These are phyloP conservation scores for Calonectria hawksworthii DNA, from an alignment of 2,329 filamentous ascomycete genomes.

Conservation along the genomic window DNA sequence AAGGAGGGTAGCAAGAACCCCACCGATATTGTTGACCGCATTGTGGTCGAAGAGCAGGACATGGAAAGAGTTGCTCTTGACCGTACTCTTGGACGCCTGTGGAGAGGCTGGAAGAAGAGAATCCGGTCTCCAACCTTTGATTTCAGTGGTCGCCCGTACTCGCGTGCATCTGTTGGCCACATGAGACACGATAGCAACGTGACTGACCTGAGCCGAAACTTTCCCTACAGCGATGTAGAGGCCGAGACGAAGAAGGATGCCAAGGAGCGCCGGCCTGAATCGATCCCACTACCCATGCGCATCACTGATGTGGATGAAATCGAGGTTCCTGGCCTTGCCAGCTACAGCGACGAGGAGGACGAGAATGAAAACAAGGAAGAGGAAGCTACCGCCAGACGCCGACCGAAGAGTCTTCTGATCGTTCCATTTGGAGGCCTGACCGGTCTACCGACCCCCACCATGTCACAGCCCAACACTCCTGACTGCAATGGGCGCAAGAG, in stretches of 20 bases:
- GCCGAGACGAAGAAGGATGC: slow-evolving; percentile 29
- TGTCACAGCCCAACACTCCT: slow-evolving; percentile 53
- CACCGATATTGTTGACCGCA: slow-evolving; percentile 70
- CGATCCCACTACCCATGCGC: slow-evolving; percentile 77
- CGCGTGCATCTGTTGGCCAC: slow-evolving; percentile 58
- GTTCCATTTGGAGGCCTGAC: slow-evolving; percentile 38
- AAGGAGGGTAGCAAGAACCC: slow-evolving; percentile 63
- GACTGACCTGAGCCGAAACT: slow-evolving; percentile 47
- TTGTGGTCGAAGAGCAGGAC: slow-evolving; percentile 90
- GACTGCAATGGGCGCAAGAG: slow-evolving; percentile 52
- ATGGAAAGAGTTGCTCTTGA: slow-evolving; percentile 95
- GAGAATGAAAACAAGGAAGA: slow-evolving; percentile 57
- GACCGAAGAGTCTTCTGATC: slow-evolving; percentile 62
- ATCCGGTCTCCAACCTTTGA: slow-evolving; percentile 71
- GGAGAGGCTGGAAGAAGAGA: slow-evolving; percentile 96
- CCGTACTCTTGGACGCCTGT: slow-evolving; percentile 87
- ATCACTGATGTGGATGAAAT: slow-evolving; percentile 83
- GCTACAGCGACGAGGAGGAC: slow-evolving; percentile 74
- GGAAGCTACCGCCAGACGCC: slow-evolving; percentile 40
- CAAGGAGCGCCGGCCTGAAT: slow-evolving; percentile 51
- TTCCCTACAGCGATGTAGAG: slow-evolving; percentile 49
- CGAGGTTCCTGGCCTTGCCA: slow-evolving; percentile 78
- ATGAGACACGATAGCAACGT: slow-evolving; percentile 52
- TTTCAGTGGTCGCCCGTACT: slow-evolving; percentile 63
- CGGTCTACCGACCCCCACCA: slow-evolving; percentile 50